Conservation (phyloP, 805 yeast species). For the Myxozyma melibiosi region DNA sequence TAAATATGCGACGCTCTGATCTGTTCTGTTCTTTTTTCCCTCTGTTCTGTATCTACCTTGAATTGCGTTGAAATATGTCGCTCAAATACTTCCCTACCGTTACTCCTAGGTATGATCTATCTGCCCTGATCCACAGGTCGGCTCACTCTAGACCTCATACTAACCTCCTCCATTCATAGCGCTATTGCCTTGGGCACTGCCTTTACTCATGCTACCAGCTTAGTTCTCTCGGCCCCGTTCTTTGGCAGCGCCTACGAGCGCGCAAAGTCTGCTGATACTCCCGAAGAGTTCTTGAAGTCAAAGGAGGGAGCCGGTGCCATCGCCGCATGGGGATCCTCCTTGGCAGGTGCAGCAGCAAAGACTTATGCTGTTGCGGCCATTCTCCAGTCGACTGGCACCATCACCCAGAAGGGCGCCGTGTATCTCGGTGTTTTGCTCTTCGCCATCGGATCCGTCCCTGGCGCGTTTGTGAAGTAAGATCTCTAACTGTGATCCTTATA, state of each 20-base stretch:
- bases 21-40: background rate
- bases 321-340: slow-evolving; percentile 42
- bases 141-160: too few relatives aligned
- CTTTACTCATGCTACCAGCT: slow-evolving; percentile 43
- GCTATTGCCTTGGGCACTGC: slow-evolving; percentile 47
- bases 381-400: slow-evolving; percentile 45
- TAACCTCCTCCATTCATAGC: background rate
- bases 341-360: slow-evolving; percentile 44
- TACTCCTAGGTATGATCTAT: slow-evolving; percentile 33
- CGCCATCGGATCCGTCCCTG: slow-evolving; percentile 44
- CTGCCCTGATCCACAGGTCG: background rate
- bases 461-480: slow-evolving; percentile 36
- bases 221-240: slow-evolving; percentile 44
- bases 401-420: slow-evolving; percentile 46
- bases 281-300: slow-evolving; percentile 44
- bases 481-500: background rate
- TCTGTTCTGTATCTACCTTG: background rate
- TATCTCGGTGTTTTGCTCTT: slow-evolving; percentile 45
- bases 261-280: slow-evolving; percentile 41
- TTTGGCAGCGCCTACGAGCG: slow-evolving; percentile 45
- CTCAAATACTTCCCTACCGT: slow-evolving; percentile 34
- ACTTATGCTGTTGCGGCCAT: slow-evolving; percentile 48
- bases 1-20: background rate
- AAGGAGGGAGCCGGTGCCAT: slow-evolving; percentile 45
- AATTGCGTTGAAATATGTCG: slow-evolving; percentile 28